Conservation (phyloP, 1,284 basidiomycete species). For the Cutaneotrichosporon spelunceum region DNA sequence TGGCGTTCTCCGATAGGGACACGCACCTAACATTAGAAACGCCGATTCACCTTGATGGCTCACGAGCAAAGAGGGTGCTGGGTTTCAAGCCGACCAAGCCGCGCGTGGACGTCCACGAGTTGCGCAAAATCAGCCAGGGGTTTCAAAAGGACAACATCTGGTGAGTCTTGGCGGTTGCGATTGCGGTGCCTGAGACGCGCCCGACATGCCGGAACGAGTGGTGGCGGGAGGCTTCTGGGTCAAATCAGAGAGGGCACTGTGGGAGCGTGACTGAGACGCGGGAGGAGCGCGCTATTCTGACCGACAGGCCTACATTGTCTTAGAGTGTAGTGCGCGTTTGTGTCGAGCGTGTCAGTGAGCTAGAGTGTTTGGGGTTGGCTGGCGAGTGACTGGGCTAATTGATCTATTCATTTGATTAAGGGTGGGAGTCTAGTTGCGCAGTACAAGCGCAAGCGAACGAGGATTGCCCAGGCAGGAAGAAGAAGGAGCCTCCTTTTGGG, state of each 20-base stretch:
- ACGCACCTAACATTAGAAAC: conserved; percentile 56
- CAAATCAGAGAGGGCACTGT: not conserved
- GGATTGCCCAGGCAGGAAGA: too few species aligned
- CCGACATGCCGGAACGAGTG: not conserved
- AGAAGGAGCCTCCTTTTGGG: too few species aligned
- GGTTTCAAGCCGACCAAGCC: conserved; percentile 68
- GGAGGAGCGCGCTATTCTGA: not conserved
- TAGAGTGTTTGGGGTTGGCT: not conserved
- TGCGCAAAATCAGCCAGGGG: conserved; percentile 39
- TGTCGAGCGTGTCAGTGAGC: not conserved
- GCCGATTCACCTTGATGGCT: conserved; percentile 49
- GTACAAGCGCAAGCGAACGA: too few species aligned
- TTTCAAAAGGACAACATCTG: conserved; percentile 49
- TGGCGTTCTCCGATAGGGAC: not conserved
- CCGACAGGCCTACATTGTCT: not conserved
- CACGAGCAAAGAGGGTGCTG: conserved; percentile 53
- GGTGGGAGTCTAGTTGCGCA: too few species aligned
- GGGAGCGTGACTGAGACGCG: not conserved
- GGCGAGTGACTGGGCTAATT: not conserved
- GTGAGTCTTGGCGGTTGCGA: conserved; percentile 24
- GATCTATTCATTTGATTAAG: not conserved
- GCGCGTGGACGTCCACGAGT: conserved; percentile 42
- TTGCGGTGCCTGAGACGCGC: not conserved
- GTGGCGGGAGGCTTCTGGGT: not conserved
- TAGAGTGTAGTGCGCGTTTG: not conserved